These are phyloP conservation scores for Leccinum incarnatum DNA, from an alignment of 768 basidiomycete species.

Conservation along the genomic window DNA sequence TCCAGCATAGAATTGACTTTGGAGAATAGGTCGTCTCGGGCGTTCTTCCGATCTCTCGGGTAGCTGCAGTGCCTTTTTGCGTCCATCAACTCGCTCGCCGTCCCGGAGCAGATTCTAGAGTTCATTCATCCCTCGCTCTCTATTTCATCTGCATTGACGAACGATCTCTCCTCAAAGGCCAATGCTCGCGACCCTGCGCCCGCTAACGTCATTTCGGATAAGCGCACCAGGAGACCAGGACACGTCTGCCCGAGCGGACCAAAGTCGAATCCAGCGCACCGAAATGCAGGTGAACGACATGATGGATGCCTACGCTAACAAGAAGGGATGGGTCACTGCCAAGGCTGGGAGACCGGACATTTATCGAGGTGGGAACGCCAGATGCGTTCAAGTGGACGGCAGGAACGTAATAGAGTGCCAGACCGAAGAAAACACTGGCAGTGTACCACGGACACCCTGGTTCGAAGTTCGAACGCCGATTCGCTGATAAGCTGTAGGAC, in stretches of 20 bases:
- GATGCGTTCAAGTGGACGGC: slow-evolving; percentile 56
- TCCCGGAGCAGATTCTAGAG: slow-evolving; percentile 63
- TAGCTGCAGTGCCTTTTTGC: slow-evolving; percentile 38
- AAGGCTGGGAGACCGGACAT: slow-evolving; percentile 88
- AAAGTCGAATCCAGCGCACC: slow-evolving; percentile 11
- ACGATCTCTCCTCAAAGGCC: background rate
- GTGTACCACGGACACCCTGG: too few relatives aligned
- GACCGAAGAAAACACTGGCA: too few relatives aligned
- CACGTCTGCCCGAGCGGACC: slow-evolving; percentile 23
- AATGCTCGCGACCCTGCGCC: background rate
- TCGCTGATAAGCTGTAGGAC: too few relatives aligned
- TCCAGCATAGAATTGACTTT: background rate
- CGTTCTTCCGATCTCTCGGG: slow-evolving; percentile 74
- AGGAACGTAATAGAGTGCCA: slow-evolving; percentile 44
- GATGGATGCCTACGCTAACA: slow-evolving; percentile 70
- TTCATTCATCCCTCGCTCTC: slow-evolving; percentile 50
- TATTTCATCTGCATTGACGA: slow-evolving; percentile 11
- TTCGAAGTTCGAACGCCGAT: too few relatives aligned
- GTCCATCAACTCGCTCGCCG: too few relatives aligned
- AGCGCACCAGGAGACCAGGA: slow-evolving; percentile 75
- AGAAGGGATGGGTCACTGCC: slow-evolving; percentile 85
- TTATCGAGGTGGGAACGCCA: slow-evolving; percentile 84
- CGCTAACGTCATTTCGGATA: slow-evolving; percentile 39
- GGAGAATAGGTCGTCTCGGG: slow-evolving; percentile 60
- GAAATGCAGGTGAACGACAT: slow-evolving; percentile 66